These are phyloP conservation scores for Xylaria multiplex DNA, from an alignment of 2,329 filamentous ascomycete genomes.

Conservation along the genomic window DNA sequence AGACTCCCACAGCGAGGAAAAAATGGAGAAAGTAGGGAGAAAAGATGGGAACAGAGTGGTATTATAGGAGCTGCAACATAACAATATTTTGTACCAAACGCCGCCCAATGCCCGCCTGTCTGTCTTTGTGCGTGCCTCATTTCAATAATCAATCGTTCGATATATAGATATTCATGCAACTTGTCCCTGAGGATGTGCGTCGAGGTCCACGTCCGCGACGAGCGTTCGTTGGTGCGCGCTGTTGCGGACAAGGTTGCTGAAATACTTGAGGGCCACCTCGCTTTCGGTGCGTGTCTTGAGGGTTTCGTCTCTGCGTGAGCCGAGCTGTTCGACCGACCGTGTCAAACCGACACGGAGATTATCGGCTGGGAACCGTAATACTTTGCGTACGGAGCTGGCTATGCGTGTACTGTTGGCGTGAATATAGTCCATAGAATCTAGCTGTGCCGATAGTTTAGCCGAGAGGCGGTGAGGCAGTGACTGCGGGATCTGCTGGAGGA, in stretches of 20 bases:
- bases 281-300: constrained; percentile 84
- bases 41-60: constrained; percentile 32
- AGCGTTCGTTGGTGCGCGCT: constrained; percentile 62
- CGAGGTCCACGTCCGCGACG: constrained; percentile 65
- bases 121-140: constrained; percentile 13
- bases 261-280: constrained; percentile 89
- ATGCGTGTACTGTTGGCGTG: constrained; percentile 89
- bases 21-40: background rate
- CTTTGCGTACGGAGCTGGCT: constrained; percentile 84
- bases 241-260: constrained; percentile 81
- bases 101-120: constrained; percentile 28
- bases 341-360: constrained; percentile 86
- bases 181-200: constrained; percentile 57
- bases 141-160: constrained; percentile 25
- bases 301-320: constrained; percentile 81
- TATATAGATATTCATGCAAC: constrained; percentile 17
- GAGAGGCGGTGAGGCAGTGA: constrained; percentile 88
- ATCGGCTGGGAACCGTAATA: constrained; percentile 86
- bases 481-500: constrained; percentile 86
- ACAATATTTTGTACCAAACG: constrained; percentile 31
- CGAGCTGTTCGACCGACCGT: constrained; percentile 85
- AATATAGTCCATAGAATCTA: constrained; percentile 88
- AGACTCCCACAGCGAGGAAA: background rate
- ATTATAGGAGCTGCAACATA: constrained; percentile 28
- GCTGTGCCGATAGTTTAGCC: constrained; percentile 82